Base-by-base conservation (phyloP, 75 land plant genomes). In the Pseudotsuga menziesii region DNA sequence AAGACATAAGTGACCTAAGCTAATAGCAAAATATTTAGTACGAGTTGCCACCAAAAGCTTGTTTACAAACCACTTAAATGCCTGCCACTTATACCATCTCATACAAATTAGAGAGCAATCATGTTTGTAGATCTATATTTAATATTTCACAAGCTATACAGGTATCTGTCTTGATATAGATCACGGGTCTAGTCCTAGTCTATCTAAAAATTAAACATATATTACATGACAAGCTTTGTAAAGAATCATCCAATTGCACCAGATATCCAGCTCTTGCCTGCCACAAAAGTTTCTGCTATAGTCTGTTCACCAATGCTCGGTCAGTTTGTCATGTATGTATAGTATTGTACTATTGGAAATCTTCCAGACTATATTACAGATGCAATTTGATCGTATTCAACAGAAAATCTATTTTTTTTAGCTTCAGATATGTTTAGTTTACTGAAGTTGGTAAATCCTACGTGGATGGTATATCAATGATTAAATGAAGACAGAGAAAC, bases 401-500 rank as follows among this genome's bases (percentile, higher is more conserved):
- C 48, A 13, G 41, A 69, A 69, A 35, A 44, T 41, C 52, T 41
- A 41, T 69, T 69, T 69, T 0, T 41, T 69, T 41, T 2, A 9
- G 72, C 52, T 69, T 39, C n/a, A 19, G 8, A 35, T n/a, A 20
- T 67, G n/a, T 64, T 17, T 64, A 64, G 7, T 32, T 61, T 27
- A 7, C n/a, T 69, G 13, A 69, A 1, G 32, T 19, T 69, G 41
- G 41, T 23, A 11, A 17, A 69, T 69, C 72, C 23, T 69, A n/a
- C 2, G n/a, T 41, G 72, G 6, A 3, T 69, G 72, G 52, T 22
- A 66, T 11, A 20, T n/a, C 3, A 8, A 41, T 39, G 48, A 69
- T 69, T 8, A 11, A 69, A 69, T 69, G n/a, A 64, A 64, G 20
- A 64, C 32, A 64, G 52, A 69, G 6, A 41, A 69, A 41, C n/a